Base-by-base conservation (phyloP, 495 filamentous ascomycete species). In the Trichocladium uniseriatum region DNA sequence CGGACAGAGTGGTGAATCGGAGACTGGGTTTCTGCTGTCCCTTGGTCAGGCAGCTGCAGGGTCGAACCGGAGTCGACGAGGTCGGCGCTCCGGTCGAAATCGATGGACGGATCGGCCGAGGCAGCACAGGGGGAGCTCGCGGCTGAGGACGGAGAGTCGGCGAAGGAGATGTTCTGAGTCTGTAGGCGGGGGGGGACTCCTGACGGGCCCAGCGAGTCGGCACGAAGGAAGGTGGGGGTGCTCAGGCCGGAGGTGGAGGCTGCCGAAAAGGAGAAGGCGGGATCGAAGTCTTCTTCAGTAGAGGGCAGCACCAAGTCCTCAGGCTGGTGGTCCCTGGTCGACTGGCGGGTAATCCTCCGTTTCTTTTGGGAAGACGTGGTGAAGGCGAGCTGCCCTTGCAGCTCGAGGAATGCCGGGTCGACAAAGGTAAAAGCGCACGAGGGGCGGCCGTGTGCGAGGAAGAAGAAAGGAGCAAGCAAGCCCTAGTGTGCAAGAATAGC, bases 311-410 rank as follows among this genome's bases (percentile, higher is more conserved):
- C 69, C 53, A 66, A 67, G 49, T 77, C 73, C 39, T 63, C 55
- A 18, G 49, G 52, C 28, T 57, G 48, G 22, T 65, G 61, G 52
- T 67, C 55, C 64, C 58, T 61, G 57, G 59, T 57, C 43, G 64
- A 56, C 59, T 74, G 74, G 72, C 77, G 77, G 59, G 77, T 80
- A 69, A 89, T 78, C 78, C 84, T 89, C 67, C 87, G 79, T 81
- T 88, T 89, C 83, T 94, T 94, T 76, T 76, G 77, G 71, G 84
- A 86, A 80, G 86, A 86, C 86, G 85, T 89, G 65, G 77, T 89
- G 84, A 79, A 78, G 69, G 76, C 71, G 83, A 86, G 83, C 83
- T 85, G 83, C 81, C 54, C 49, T 53, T 51, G 73, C 74, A 77
- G 74, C 74, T 77, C 74, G 59, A 51, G 57, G 43, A 35, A 44